Evolutionary conservation across 768 basidiomycete species (phyloP), one percentile per base, ranked within the genome.

Genomic region (Pholiota conissans): DNA sequence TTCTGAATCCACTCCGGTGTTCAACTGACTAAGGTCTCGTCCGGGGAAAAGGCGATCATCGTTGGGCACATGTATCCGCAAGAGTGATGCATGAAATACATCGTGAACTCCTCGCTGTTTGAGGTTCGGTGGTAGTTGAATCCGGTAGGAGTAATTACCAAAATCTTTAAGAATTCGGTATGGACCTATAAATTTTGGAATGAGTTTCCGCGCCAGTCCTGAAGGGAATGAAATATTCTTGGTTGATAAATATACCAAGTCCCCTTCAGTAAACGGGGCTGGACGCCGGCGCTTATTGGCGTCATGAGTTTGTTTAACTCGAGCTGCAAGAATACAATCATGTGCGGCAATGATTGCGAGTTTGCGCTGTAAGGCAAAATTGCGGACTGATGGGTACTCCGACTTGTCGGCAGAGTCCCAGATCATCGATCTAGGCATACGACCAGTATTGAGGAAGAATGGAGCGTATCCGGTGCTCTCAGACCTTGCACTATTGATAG

Each of bases 41-140:
- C 62, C 61, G 0, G 77, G 75, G 55, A 78, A 79, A 0, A 66
- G 51, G 0, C 28, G 1, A 29, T 66, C 51, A 55, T 78, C 69
- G 57, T 78, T 79, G 0, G 71, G 59, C 2, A 59, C 14, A 45
- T 69, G 67, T 2, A 57, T 61, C 0, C 61, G 11, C 0, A 79
- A 63, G 26, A 72, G 60, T 1, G 70, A 71, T 1, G 67, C 59
- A 49, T 79, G 75, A 59, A 76, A 79, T 0, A 64, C 68, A 4
- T 70, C 67, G 52, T 70, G 67, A 2, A 72, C 59, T 18, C 56
- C 67, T 11, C 47, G 50, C 5, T 53, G 55, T 32, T 53, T 61
- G 49, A 46, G 35, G 2, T 52, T 24, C 1, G 20, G 3, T 1
- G 49, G 59, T 9, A 60, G 48, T 0, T 55, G 40, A 1, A 55